These are phyloP conservation scores for Purshia tridentata DNA, from an alignment of 306 rosid species.

Conservation along the genomic window DNA sequence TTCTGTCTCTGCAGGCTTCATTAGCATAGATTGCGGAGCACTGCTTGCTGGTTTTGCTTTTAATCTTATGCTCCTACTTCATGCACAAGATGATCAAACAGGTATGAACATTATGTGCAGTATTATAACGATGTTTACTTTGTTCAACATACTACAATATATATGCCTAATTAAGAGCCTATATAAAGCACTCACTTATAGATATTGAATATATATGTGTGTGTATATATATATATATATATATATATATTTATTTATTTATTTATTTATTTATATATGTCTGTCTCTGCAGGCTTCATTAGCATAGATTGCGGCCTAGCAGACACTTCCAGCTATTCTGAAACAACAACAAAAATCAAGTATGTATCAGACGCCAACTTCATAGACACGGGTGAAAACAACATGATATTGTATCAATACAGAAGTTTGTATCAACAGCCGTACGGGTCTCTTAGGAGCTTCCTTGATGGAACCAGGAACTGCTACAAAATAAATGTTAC, in stretches of 20 bases:
- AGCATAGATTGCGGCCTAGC: conserved; percentile 24
- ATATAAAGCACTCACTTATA: too few species aligned
- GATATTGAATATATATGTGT: too few species aligned
- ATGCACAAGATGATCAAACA: too few species aligned
- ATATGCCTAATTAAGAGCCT: too few species aligned
- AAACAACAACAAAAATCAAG: rapidly evolving
- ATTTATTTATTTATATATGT: background rate
- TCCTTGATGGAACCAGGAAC: conserved; percentile 37
- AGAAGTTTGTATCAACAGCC: background rate
- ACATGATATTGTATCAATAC: background rate
- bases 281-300: conserved; percentile 27
- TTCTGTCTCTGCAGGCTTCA: conserved; percentile 25
- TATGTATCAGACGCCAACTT: background rate
- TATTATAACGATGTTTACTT: too few species aligned
- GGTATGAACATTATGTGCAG: too few species aligned
- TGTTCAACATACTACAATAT: too few species aligned
- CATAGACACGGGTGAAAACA: background rate
- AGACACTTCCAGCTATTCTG: background rate
- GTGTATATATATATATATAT: too few species aligned
- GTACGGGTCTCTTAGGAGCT: conserved; percentile 30
- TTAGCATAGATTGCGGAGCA: conserved; percentile 35
- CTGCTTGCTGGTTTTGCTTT: too few species aligned
- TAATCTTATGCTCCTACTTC: too few species aligned
- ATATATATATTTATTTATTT: background rate
- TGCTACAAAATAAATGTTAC: conserved; percentile 37